Evolutionary conservation across 1,284 basidiomycete genomes (phyloP).

Genomic region (Inonotus hispidus): DNA sequence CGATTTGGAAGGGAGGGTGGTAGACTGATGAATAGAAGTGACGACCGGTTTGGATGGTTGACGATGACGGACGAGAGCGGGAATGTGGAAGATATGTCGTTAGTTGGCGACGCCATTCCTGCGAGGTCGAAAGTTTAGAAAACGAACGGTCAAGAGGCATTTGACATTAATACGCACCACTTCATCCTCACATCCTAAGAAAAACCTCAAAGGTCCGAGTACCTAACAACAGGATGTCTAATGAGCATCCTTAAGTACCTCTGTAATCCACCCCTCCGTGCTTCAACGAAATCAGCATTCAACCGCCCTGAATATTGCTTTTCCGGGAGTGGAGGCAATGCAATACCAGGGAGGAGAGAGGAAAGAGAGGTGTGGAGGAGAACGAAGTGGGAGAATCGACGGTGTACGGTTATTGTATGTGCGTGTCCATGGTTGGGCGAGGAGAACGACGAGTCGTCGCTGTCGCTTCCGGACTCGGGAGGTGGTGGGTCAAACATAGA

Average conservation of each 20-base stretch:
- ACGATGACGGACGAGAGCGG: slow-evolving; percentile 43
- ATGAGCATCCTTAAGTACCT: slow-evolving; percentile 68
- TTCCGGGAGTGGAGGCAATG: slow-evolving; percentile 75
- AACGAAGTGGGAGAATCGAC: slow-evolving; percentile 83
- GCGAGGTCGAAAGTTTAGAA: slow-evolving; percentile 4
- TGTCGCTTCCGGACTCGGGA: slow-evolving; percentile 24
- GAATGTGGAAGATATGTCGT: slow-evolving; percentile 45
- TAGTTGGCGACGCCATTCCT: slow-evolving; percentile 70
- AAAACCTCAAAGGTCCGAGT: slow-evolving; percentile 76
- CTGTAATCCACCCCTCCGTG: slow-evolving; percentile 72
- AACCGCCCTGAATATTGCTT: slow-evolving; percentile 81
- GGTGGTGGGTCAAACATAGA: slow-evolving; percentile 41
- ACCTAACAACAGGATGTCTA: slow-evolving; percentile 73
- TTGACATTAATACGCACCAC: slow-evolving; percentile 38
- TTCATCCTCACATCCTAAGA: slow-evolving; percentile 71
- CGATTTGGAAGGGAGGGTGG: slow-evolving; percentile 81
- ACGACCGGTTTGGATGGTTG: slow-evolving; percentile 36
- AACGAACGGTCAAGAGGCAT: not conserved
- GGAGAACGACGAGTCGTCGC: not conserved
- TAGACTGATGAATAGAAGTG: slow-evolving; percentile 75
- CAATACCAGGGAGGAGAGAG: slow-evolving; percentile 65
- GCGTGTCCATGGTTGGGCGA: not conserved
- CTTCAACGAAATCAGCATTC: slow-evolving; percentile 77
- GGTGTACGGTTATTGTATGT: slow-evolving; percentile 53
- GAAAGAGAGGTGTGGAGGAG: slow-evolving; percentile 66